Percentiles rank a stretch among this genome's conserved stretches.
Evolutionary conservation across 768 basidiomycete genomes (phyloP).

Genomic region (Ramaria rubella): DNA sequence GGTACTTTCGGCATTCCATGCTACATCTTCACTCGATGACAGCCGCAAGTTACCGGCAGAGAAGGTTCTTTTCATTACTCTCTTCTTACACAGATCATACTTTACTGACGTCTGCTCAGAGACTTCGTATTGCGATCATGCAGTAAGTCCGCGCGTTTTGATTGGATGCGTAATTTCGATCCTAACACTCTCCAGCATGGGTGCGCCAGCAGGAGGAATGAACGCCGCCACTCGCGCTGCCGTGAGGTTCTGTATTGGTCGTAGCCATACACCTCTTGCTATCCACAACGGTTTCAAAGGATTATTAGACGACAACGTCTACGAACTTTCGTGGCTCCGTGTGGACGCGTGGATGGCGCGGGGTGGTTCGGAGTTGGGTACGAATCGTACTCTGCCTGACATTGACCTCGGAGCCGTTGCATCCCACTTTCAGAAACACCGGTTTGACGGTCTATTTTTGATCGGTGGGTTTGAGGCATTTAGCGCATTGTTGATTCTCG

Average conservation of each 20-base stretch:
- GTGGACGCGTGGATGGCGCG: constrained; percentile 96
- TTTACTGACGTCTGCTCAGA: constrained; percentile 33
- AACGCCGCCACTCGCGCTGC: constrained; percentile 95
- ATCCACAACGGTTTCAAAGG: constrained; percentile 97
- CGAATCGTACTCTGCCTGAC: constrained; percentile 85
- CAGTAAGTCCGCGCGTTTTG: constrained; percentile 45
- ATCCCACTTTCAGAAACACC: constrained; percentile 82
- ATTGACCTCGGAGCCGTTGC: constrained; percentile 85
- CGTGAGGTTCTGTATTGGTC: constrained; percentile 85
- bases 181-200: constrained; percentile 50
- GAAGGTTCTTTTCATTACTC: constrained; percentile 31
- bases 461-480: constrained; percentile 98
- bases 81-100: not conserved
- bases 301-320: constrained; percentile 80
- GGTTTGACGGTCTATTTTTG: constrained; percentile 72
- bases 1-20: constrained; percentile 76
- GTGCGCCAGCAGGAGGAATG: constrained; percentile 98
- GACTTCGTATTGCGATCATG: constrained; percentile 75
- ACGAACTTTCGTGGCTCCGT: constrained; percentile 88
- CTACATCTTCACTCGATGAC: constrained; percentile 58
- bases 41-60: constrained; percentile 44
- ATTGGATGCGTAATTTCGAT: not conserved
- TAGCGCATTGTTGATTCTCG: constrained; percentile 67
- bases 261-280: constrained; percentile 88
- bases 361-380: constrained; percentile 96